A percentile compares a stretch with the other conserved stretches of the same genome.
phyloP scores from a whole-genome alignment of 192 early-diverging fungal species.

The Backusella luteola region DNA sequence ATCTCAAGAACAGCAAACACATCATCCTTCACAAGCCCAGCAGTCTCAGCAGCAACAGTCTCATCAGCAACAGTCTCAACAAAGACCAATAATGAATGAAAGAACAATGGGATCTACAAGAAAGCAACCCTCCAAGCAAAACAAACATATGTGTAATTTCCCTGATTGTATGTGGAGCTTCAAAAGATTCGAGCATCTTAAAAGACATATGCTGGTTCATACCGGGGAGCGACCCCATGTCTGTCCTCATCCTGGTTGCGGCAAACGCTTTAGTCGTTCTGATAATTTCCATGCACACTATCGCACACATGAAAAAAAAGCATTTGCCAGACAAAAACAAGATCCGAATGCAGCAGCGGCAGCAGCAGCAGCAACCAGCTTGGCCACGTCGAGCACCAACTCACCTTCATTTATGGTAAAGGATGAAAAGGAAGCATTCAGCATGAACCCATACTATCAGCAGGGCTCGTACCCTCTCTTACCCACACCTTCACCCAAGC shows the following conservation, averaged over 20 bases:
- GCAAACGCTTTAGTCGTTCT: conserved; percentile 76
- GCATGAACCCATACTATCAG: conserved; percentile 2
- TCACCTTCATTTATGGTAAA: background rate
- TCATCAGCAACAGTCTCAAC: background rate
- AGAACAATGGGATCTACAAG: conserved; percentile 10
- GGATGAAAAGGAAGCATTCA: conserved; percentile 11
- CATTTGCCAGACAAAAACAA: conserved; percentile 27
- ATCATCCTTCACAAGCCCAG: background rate
- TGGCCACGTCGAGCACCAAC: background rate
- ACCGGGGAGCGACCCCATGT: conserved; percentile 71
- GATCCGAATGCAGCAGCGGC: background rate
- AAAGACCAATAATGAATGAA: background rate
- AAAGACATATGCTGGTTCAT: conserved; percentile 76
- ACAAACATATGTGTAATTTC: conserved; percentile 45
- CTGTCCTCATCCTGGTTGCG: conserved; percentile 70
- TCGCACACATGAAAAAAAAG: conserved; percentile 71
- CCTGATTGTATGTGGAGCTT: conserved; percentile 57
- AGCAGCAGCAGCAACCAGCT: background rate
- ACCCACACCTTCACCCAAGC: conserved; percentile 7
- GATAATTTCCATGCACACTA: conserved; percentile 77
- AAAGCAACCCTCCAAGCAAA: conserved; percentile 27
- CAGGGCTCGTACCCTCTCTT: conserved; percentile 3
- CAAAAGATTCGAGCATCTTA: conserved; percentile 80
- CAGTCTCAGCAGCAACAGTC: background rate
- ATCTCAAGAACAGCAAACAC: background rate